A percentile compares a stretch with the other conserved stretches of the same genome.
Evolutionary conservation across 805 yeast species (phyloP).

Genomic region (Hanseniaspora hatyaiensis): DNA sequence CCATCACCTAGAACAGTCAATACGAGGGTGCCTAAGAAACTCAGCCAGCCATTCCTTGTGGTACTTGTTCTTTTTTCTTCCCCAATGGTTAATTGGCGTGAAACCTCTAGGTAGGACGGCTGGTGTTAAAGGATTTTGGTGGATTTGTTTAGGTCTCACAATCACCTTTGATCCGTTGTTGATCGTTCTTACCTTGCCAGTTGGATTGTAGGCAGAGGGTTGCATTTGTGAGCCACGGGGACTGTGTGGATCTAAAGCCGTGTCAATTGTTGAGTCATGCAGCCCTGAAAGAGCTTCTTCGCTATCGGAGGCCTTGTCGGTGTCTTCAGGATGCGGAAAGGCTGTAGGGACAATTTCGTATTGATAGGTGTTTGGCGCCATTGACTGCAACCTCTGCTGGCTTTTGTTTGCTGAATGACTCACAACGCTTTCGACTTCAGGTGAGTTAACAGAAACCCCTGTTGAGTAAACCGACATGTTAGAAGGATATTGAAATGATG

Average conservation of each 20-base stretch:
- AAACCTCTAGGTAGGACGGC: constrained; percentile 31
- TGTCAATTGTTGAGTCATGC: background rate
- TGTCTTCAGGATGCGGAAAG: background rate
- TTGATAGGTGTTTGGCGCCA: background rate
- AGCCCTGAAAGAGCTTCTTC: background rate
- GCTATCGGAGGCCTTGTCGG: background rate
- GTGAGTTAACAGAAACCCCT: background rate
- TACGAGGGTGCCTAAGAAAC: constrained; percentile 39
- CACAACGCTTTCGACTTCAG: background rate
- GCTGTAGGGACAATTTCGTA: constrained; percentile 12
- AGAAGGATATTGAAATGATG: constrained; percentile 15
- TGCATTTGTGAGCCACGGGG: too few relatives aligned
- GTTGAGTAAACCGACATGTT: constrained; percentile 10
- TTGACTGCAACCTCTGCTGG: background rate
- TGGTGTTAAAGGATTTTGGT: constrained; percentile 32
- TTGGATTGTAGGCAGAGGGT: too few relatives aligned
- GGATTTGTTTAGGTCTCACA: constrained; percentile 31
- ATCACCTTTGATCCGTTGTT: constrained; percentile 19
- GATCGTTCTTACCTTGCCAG: background rate
- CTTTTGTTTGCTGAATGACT: background rate
- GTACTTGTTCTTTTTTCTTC: constrained; percentile 27
- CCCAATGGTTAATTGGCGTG: constrained; percentile 31
- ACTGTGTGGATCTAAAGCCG: background rate
- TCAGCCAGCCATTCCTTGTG: constrained; percentile 42
- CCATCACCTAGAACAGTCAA: constrained; percentile 40